phyloP scores from a whole-genome alignment of 441 rosid species.

The Populus hybrid region DNA sequence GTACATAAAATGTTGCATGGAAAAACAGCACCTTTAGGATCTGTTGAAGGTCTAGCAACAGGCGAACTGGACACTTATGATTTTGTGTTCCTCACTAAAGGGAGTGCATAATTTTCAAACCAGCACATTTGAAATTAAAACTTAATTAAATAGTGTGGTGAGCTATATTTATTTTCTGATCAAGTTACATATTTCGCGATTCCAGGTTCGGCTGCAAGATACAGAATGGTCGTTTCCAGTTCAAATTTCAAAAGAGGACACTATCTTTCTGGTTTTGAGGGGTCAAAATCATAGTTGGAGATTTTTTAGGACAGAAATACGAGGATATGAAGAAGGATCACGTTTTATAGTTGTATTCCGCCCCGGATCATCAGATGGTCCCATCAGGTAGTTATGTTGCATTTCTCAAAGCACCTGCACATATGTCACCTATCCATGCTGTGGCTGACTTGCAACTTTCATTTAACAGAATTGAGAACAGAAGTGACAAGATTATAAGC shows the following conservation, averaged over 20 bases:
- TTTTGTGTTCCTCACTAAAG: background rate
- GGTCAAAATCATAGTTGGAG: constrained; percentile 49
- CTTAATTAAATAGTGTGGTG: background rate
- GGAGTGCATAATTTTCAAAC: background rate
- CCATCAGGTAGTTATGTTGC: constrained; percentile 65
- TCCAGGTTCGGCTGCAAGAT: constrained; percentile 70
- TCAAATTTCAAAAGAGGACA: constrained; percentile 83
- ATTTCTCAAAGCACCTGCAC: background rate
- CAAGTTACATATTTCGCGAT: background rate
- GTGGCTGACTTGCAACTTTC: constrained; percentile 24
- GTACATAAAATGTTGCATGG: no score
- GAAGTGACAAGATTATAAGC: constrained; percentile 62
- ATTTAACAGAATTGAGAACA: constrained; percentile 83
- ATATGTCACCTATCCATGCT: background rate
- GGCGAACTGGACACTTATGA: no score
- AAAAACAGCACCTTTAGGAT: no score
- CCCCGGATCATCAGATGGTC: constrained; percentile 78
- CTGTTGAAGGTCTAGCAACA: background rate
- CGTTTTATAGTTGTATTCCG: constrained; percentile 95
- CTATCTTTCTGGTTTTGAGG: constrained; percentile 78
- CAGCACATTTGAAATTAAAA: background rate
- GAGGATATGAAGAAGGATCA: constrained; percentile 99
- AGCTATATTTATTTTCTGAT: background rate
- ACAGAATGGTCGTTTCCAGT: constrained; percentile 97
- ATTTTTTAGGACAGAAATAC: constrained; percentile 76